Base-by-base conservation (phyloP, 495 filamentous ascomycete species). In the Aspergillus taichungensis region DNA sequence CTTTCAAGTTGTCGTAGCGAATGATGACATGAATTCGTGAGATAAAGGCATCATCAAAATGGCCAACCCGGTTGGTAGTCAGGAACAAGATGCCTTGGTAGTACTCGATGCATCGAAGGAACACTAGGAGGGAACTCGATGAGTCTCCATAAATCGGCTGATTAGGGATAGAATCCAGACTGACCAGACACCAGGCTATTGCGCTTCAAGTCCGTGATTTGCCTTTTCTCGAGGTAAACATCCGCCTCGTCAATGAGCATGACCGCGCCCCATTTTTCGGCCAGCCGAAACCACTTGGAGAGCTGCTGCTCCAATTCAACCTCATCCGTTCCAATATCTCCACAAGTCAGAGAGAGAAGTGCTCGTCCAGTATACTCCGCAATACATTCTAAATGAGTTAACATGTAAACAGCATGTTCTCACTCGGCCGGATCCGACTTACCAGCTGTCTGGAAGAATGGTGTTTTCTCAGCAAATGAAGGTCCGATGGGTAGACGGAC, bases 71-170 rank as follows among this genome's bases (percentile, higher is more conserved):
- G 42, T 63, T 63, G 9, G 48, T 55, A 5, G 58, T 63, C 30
- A 63, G 33, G 38, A 63, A 57, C 30, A 66, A 37, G 9, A 66
- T 52, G 0, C 62, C 62, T 30, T 69, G 57, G 43, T 70, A 78
- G 47, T 77, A 77, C 54, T 80, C 75, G 5, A 80, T 59, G 40
- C 65, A 64, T 9, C 74, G 62, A 34, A 80, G 56, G 49, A 78
- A 78, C 36, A 78, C 34, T 30, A 35, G 34, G 1, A 57, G 18
- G 4, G 18, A 24, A 24, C 18, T 2, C 18, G 18, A 24, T 24
- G 18, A 24, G 18, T 1, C 4, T 24, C 18, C 18, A 24, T 24
- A 2, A 24, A 24, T 24, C 2, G 18, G 18, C 4, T 24, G 18
- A 4, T 1, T 24, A 24, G 18, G 18, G 18, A 24, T 24, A 24